Evolutionary conservation across 495 filamentous ascomycete genomes (phyloP).

Genomic region (Annulohypoxylon nitens): DNA sequence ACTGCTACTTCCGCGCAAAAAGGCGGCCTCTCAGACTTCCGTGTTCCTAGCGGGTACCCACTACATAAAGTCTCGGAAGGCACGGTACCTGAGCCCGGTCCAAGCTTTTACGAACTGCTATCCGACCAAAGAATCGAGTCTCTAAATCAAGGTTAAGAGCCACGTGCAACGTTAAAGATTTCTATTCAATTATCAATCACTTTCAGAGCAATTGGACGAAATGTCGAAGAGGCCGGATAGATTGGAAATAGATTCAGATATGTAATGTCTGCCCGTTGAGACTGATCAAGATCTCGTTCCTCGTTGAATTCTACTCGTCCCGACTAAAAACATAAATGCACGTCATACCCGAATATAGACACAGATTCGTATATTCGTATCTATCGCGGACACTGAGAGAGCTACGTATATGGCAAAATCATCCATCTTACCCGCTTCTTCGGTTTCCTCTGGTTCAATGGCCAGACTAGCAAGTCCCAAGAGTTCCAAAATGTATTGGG

Average conservation of each 20-base stretch:
- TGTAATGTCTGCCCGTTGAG: background rate
- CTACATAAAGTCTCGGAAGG: constrained; percentile 19
- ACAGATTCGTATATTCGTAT: background rate
- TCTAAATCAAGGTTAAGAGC: constrained; percentile 22
- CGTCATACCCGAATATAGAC: constrained; percentile 17
- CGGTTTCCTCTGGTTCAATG: constrained; percentile 15
- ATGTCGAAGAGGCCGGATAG: background rate
- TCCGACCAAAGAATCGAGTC: constrained; percentile 13
- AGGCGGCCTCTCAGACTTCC: constrained; percentile 2
- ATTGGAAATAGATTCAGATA: background rate
- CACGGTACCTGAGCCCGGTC: constrained; percentile 27
- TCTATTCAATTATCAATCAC: constrained; percentile 8
- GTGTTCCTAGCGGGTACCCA: constrained; percentile 23
- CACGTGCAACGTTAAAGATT: constrained; percentile 21
- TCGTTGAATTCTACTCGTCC: constrained; percentile 7
- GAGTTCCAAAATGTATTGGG: constrained; percentile 15
- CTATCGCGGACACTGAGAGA: background rate
- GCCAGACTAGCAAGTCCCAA: background rate
- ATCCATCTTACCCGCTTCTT: constrained; percentile 11
- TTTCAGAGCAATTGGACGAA: background rate
- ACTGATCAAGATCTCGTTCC: background rate
- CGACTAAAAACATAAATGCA: constrained; percentile 13
- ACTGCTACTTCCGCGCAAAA: constrained; percentile 28
- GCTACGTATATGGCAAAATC: constrained; percentile 10
- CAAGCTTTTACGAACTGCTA: constrained; percentile 22